Percentiles rank a stretch among this genome's conserved stretches.
These are phyloP conservation scores for Psophocarpus tetragonolobus DNA, from an alignment of 306 rosid species.

Conservation along the genomic window DNA sequence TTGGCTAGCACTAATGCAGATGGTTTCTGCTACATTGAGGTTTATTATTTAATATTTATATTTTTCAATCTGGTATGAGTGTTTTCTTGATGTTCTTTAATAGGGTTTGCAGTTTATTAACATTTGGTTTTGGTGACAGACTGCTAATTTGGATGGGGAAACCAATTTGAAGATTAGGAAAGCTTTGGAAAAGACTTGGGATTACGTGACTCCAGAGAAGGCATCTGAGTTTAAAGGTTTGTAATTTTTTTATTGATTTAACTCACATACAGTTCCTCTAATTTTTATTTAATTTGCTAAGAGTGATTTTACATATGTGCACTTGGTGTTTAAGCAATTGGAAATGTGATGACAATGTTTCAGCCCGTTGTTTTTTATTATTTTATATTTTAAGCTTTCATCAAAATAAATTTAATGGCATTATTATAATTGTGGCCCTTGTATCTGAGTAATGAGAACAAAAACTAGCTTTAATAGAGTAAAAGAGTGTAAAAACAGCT, in stretches of 20 bases:
- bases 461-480: too few species aligned
- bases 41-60: conserved; percentile 33
- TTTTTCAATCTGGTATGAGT: background rate
- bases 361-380: background rate
- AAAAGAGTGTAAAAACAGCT: too few species aligned
- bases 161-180: conserved; percentile 93
- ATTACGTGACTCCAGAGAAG: conserved; percentile 74
- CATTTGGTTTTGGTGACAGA: conserved; percentile 49
- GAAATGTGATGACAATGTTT: conserved; percentile 19
- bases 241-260: conserved; percentile 24
- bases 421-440: conserved; percentile 4
- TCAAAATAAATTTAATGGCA: background rate
- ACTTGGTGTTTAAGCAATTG: conserved; percentile 15
- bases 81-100: conserved; percentile 7
- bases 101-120: conserved; percentile 10
- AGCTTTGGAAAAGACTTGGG: conserved; percentile 97
- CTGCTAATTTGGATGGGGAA: conserved; percentile 98
- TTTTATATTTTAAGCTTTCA: background rate
- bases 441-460: background rate
- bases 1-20: conserved; percentile 90
- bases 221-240: conserved; percentile 88
- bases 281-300: background rate
- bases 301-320: conserved; percentile 6
- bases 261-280: background rate
- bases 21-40: conserved; percentile 98